Evolutionary conservation across 306 rosid genomes (phyloP).

Genomic region (Vigna angularis): DNA sequence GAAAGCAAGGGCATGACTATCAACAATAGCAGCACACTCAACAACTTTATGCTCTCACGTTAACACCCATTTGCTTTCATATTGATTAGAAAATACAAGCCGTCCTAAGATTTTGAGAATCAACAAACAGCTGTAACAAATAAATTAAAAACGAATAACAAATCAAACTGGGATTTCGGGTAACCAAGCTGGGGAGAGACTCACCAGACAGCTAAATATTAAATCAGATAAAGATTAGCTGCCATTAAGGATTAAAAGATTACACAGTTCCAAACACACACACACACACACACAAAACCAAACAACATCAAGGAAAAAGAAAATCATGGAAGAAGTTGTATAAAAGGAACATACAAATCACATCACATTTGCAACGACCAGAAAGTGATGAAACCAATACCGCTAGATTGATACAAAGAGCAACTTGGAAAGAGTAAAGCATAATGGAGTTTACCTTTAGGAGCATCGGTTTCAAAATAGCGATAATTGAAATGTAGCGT

Average conservation of each 20-base stretch:
- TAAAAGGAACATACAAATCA: not conserved
- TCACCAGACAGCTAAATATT: not conserved
- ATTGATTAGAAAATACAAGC: not conserved
- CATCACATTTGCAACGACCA: not conserved
- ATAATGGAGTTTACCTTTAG: conserved; percentile 60
- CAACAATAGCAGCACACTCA: conserved; percentile 27
- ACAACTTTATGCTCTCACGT: not conserved
- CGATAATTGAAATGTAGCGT: conserved; percentile 95
- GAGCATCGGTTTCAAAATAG: conserved; percentile 94
- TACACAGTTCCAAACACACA: not conserved
- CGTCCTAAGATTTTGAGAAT: not conserved
- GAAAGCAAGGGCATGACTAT: conserved; percentile 40
- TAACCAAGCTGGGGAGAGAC: not conserved
- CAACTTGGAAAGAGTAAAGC: not conserved
- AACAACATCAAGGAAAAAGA: not conserved
- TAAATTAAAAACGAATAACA: not conserved
- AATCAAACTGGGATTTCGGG: not conserved
- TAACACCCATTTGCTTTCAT: not conserved
- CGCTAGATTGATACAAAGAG: not conserved
- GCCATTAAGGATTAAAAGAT: not conserved
- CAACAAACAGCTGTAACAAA: not conserved
- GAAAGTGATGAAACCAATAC: not conserved
- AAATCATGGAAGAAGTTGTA: not conserved
- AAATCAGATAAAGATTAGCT: not conserved
- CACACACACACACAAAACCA: not conserved